Percentiles rank a stretch among this genome's conserved stretches.
These are phyloP conservation scores for Phylloporus arenicola DNA, from an alignment of 768 basidiomycete genomes.

Conservation along the genomic window DNA sequence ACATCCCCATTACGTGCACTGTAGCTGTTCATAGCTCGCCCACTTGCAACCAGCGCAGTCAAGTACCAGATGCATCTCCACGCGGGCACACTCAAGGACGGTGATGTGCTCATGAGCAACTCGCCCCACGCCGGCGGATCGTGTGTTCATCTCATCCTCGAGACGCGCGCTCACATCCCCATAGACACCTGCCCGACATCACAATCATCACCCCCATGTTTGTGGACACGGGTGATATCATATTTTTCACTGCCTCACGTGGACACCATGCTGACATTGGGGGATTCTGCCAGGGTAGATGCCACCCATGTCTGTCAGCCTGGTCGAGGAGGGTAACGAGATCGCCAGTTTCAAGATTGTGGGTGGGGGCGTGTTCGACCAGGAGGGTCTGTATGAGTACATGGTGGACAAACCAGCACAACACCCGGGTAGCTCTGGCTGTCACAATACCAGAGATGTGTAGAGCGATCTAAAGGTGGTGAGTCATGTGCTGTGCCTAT, in stretches of 20 bases:
- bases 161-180: not conserved
- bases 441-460: slow-evolving; percentile 81
- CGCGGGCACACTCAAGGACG: slow-evolving; percentile 68
- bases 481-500: slow-evolving; percentile 19
- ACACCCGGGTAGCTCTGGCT: slow-evolving; percentile 84
- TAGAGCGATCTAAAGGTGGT: slow-evolving; percentile 91
- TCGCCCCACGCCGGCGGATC: slow-evolving; percentile 85
- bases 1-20: slow-evolving; percentile 71
- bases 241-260: slow-evolving; percentile 90
- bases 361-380: slow-evolving; percentile 72
- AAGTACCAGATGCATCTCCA: slow-evolving; percentile 84
- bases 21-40: not conserved
- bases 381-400: slow-evolving; percentile 64
- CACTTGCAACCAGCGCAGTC: slow-evolving; percentile 52
- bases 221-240: slow-evolving; percentile 59
- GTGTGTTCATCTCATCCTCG: slow-evolving; percentile 38
- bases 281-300: slow-evolving; percentile 92
- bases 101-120: slow-evolving; percentile 92
- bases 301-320: slow-evolving; percentile 88
- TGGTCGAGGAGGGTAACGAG: slow-evolving; percentile 95
- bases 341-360: slow-evolving; percentile 92
- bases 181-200: slow-evolving; percentile 75
- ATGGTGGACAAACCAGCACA: slow-evolving; percentile 78
- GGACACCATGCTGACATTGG: slow-evolving; percentile 95
- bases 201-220: slow-evolving; percentile 95